Evolutionary conservation across 371 early-diverging fungal species (phyloP).

Genomic region (Phascolomyces articulosus): DNA sequence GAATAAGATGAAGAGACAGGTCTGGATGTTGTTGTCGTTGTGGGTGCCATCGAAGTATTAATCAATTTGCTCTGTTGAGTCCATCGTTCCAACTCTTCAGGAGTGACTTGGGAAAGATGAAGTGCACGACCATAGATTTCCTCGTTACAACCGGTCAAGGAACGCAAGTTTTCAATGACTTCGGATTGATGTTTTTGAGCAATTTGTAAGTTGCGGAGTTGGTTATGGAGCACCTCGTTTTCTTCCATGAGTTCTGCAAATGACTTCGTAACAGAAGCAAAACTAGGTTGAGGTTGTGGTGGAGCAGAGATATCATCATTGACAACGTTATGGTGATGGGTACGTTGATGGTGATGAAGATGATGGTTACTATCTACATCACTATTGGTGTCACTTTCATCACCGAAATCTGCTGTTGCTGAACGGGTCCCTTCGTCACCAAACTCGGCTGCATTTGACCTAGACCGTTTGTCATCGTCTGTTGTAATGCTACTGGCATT

Average conservation of each 20-base stretch:
- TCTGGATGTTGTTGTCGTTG: not conserved
- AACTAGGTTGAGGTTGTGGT: constrained; percentile 55
- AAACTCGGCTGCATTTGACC: constrained; percentile 56
- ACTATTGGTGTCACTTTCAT: constrained; percentile 39
- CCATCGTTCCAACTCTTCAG: constrained; percentile 23
- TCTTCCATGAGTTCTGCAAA: constrained; percentile 54
- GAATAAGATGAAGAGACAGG: not conserved
- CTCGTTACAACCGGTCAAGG: constrained; percentile 38
- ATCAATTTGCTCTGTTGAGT: constrained; percentile 10
- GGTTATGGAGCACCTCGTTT: constrained; percentile 45
- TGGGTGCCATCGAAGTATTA: not conserved
- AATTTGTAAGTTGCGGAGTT: constrained; percentile 39
- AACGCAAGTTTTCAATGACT: constrained; percentile 40
- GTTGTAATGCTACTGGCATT: constrained; percentile 15
- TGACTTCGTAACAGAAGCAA: constrained; percentile 46
- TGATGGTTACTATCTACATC: constrained; percentile 32
- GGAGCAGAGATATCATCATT: constrained; percentile 54
- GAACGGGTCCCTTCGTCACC: constrained; percentile 52
- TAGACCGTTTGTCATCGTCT: constrained; percentile 44
- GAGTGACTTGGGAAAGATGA: constrained; percentile 31
- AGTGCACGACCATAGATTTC: constrained; percentile 38
- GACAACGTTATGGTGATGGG: constrained; percentile 28
- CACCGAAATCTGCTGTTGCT: constrained; percentile 41
- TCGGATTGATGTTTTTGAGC: constrained; percentile 49
- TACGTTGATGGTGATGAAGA: not conserved